Evolutionary conservation across 805 yeast species (phyloP), one percentile per base, ranked within the genome.

Genomic region (Lipomyces spencermartinsiae): DNA sequence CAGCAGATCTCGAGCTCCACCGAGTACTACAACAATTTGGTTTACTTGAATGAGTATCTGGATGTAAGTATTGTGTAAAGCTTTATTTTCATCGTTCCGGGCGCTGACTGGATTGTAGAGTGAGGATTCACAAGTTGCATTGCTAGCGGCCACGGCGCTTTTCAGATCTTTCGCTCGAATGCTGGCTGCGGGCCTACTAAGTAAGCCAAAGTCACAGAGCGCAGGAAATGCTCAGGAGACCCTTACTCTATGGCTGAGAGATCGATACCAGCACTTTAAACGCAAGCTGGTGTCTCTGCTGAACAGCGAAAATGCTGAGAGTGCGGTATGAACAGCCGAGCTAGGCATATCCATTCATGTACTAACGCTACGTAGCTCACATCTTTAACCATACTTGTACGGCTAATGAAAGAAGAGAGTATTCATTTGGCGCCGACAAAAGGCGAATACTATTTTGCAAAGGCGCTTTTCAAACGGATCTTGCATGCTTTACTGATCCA

Each of bases 371-470:
- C n/a, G 10, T 55, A 63, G 59, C 60, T 68, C 31, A 54, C 74
- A 33, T 66, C 73, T 25, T 37, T 77, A 43, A 66, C 75, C 16
- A 68, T 76, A 33, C 63, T 72, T 29, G 35, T 78, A 63, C 75
- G 76, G 91, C 89, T 74, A 78, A 84, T 43, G 78, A 83, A 68
- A 80, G 74, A 64, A 16, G 97, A 91, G 78, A 82, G 89, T 39
- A 76, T 78, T 37, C 77, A 84, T 75, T 79, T 86, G 74, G 84
- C 86, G 7, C 83, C 90, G 14, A 79, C 80, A 62, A 76, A 76
- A 34, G 80, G 82, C 62, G 87, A 89, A 66, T 84, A 87, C 61
- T 87, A 80, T 74, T 92, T 91, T 77, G 90, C 97, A 7, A 85
- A 80, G 78, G 58, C 80, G 85, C 10, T 87, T 82, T 75, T 84